Evolutionary conservation across 1,284 basidiomycete species (phyloP).

Genomic region (Sporisorium graminicola): DNA sequence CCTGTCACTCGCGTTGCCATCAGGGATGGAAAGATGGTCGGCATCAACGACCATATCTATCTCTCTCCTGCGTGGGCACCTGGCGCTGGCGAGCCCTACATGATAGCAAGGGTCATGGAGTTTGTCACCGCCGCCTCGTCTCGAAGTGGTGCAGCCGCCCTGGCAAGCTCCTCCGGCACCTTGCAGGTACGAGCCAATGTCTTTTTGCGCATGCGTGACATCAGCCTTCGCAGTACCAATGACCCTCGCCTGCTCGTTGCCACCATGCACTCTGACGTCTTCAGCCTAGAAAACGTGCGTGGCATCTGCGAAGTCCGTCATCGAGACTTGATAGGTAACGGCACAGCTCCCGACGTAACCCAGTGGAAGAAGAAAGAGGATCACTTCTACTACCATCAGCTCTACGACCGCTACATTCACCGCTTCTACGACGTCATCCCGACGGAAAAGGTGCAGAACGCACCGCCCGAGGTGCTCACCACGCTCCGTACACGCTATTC

Average conservation of each 20-base stretch:
- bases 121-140: slow-evolving; percentile 84
- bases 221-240: slow-evolving; percentile 83
- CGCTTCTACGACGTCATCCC: slow-evolving; percentile 97
- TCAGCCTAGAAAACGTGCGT: slow-evolving; percentile 89
- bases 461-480: slow-evolving; percentile 68
- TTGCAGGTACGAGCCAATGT: slow-evolving; percentile 83
- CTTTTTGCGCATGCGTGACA: slow-evolving; percentile 92
- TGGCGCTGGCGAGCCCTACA: slow-evolving; percentile 87
- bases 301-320: slow-evolving; percentile 92
- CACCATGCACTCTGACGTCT: slow-evolving; percentile 93
- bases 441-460: slow-evolving; percentile 85
- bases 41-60: slow-evolving; percentile 85
- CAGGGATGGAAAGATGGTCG: slow-evolving; percentile 57
- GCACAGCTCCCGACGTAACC: slow-evolving; percentile 77
- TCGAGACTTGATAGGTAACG: slow-evolving; percentile 83
- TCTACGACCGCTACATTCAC: slow-evolving; percentile 97
- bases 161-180: slow-evolving; percentile 71
- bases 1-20: slow-evolving; percentile 56
- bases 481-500: slow-evolving; percentile 84
- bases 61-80: slow-evolving; percentile 90
- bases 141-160: slow-evolving; percentile 77
- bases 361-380: slow-evolving; percentile 96
- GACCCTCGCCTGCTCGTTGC: slow-evolving; percentile 90
- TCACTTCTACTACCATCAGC: slow-evolving; percentile 91
- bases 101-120: slow-evolving; percentile 94